Base-by-base conservation (phyloP, 208 protist species). In the Strigomonas culicis region DNA sequence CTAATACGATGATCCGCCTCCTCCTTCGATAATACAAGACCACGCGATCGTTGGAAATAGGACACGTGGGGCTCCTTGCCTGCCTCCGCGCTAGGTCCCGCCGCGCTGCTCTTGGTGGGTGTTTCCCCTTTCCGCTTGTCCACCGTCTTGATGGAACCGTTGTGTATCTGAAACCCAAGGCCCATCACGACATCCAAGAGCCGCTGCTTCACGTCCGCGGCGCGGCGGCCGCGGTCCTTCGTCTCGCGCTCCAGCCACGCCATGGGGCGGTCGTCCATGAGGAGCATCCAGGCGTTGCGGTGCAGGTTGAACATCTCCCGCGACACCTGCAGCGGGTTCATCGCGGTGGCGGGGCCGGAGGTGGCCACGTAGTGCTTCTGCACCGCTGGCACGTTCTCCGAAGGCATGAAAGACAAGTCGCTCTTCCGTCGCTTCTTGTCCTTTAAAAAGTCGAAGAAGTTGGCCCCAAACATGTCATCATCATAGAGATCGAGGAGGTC, bases 241-340 rank as follows among this genome's bases (percentile, higher is more conserved):
- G 83, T 81, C 74, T 92, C 86, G 7, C 82, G 81, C 70, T 95
- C 84, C 66, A 95, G 74, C 86, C 90, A 93, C n/a, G 73, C 71
- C 71, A 93, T 80, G 13, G 82, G 78, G 17, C 86, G 82, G 63
- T 92, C 41, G 70, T 95, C 90, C 81, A 95, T 92, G 17, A 95
- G 70, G 44, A 95, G 65, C n/a, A 66, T 59, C 86, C 90, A 95
- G 31, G 86, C 78, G 31, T 93, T 80, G 43, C 82, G 80, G 25
- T 93, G 90, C 15, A 95, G 66, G 28, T 67, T 61, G 44, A 81
- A 63, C 21, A 92, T 68, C 19, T 78, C 76, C 8, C 52, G 36
- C 13, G 79, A 74, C 19, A 89, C 30, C 2, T 59, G 36, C 41
- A 70, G 68, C 2, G 81, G 81, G 57, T 88, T 88, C 61, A 24